Evolutionary conservation across 371 early-diverging fungal species (phyloP).

Genomic region (Caulochytrium protostelioides): DNA sequence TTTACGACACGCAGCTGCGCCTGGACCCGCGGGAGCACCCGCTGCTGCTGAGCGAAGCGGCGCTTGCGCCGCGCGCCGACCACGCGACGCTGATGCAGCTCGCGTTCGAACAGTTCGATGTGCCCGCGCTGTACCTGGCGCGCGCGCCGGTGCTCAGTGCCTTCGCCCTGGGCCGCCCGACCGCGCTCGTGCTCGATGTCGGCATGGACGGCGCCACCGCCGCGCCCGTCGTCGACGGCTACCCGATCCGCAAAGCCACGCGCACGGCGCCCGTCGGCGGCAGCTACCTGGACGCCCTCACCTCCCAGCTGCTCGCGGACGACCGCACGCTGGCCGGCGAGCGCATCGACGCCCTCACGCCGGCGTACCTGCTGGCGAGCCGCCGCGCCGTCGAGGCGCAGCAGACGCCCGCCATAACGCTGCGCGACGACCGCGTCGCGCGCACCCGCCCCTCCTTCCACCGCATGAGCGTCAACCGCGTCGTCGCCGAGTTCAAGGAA

Average conservation of each 20-base stretch:
- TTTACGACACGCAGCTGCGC: conserved; percentile 38
- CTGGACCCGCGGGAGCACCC: conserved; percentile 49
- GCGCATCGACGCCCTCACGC: not conserved
- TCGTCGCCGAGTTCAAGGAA: conserved; percentile 76
- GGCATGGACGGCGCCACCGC: conserved; percentile 70
- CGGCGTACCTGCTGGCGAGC: not conserved
- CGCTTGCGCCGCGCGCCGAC: conserved; percentile 57
- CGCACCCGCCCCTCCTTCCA: not conserved
- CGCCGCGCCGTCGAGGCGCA: not conserved
- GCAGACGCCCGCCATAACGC: not conserved
- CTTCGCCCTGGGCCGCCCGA: conserved; percentile 75
- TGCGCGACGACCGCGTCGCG: not conserved
- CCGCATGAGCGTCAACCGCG: conserved; percentile 8
- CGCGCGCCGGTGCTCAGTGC: conserved; percentile 77
- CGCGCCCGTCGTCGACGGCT: conserved; percentile 87
- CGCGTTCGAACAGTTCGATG: conserved; percentile 75
- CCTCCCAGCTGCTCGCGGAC: not conserved
- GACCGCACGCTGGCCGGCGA: not conserved
- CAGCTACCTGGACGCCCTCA: not conserved
- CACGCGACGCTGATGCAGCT: conserved; percentile 73
- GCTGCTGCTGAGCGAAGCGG: conserved; percentile 61
- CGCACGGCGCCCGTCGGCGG: not conserved
- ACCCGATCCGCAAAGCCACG: conserved; percentile 64
- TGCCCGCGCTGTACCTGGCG: conserved; percentile 80
- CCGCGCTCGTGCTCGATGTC: conserved; percentile 75